These are phyloP conservation scores for Cladosporium sp. DNA, from an alignment of 2,329 filamentous ascomycete genomes.

Conservation along the genomic window DNA sequence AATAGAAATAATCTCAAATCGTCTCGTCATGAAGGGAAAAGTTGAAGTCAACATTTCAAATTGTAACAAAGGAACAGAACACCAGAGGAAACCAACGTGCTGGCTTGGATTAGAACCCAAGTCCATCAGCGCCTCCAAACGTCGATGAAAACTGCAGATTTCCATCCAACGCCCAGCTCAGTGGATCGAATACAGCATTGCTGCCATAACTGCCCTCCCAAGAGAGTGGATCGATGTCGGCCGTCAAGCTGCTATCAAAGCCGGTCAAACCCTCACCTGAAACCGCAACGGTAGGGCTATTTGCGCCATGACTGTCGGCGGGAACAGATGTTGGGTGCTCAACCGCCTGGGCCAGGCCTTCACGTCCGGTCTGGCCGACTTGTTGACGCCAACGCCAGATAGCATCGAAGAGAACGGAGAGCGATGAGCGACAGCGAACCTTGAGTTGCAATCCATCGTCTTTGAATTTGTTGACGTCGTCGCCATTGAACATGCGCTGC, in stretches of 20 bases:
- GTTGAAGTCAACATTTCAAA: no score
- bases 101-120: slow-evolving; percentile 5
- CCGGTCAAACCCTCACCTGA: slow-evolving; percentile 15
- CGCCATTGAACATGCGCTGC: slow-evolving; percentile 27
- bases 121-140: slow-evolving; percentile 11
- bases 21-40: no score
- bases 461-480: slow-evolving; percentile 30
- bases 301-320: slow-evolving; percentile 21
- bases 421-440: slow-evolving; percentile 77
- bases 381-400: slow-evolving; percentile 84
- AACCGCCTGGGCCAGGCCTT: slow-evolving; percentile 56
- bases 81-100: no score
- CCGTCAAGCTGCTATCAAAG: slow-evolving; percentile 15
- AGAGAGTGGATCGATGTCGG: slow-evolving; percentile 24
- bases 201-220: slow-evolving; percentile 36
- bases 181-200: slow-evolving; percentile 85
- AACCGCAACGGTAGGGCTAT: slow-evolving; percentile 23
- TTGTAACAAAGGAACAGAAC: no score
- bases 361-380: slow-evolving; percentile 46
- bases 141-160: slow-evolving; percentile 65
- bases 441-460: slow-evolving; percentile 74
- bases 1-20: no score
- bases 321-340: slow-evolving; percentile 66
- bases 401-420: slow-evolving; percentile 79
- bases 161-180: slow-evolving; percentile 91